Base-by-base conservation (phyloP, 495 filamentous ascomycete species). In the Penicillium cinerascens region DNA sequence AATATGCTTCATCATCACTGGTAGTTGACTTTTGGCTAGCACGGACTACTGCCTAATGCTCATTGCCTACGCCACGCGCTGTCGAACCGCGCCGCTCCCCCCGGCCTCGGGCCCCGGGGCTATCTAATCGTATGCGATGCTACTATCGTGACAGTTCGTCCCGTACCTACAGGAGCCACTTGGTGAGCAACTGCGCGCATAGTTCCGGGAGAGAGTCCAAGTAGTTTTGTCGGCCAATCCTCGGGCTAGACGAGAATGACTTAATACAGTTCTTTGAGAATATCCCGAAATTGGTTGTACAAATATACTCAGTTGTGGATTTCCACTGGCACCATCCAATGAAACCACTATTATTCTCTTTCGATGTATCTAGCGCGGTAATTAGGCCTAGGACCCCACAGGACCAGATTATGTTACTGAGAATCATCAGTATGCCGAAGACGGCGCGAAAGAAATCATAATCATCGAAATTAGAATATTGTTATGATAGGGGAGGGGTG, bases 301-400 rank as follows among this genome's bases (percentile, higher is more conserved):
- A 37, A 10, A 3, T 17, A 38, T 38, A 38, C 10, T 48, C 15
- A 52, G 42, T 56, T 7, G 25, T 49, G 44, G 43, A n/a, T 23
- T 42, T n/a, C 5, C 43, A 48, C 4, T 42, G n/a, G 36, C 47
- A 48, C 54, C 48, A 56, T 21, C 48, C 54, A 4, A 52, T 52
- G 17, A 52, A 56, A n/a, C 38, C 13, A 22, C 48, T 23, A 9
- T 43, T 37, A 42, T 25, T 35, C 21, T 56, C 25, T 2, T 52
- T 27, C 5, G 42, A 16, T 2, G 22, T 56, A 26, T 47, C 9
- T 2, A 52, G 25, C 11, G 54, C 7, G 6, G 6, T 36, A 33
- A 35, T 52, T 21, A 38, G 23, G 36, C 13, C 36, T 38, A 17
- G 6, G 4, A 37, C 35, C 35, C 11, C 36, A 15, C 2, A 38